These are phyloP conservation scores for Neospora caninum DNA, from an alignment of 169 alveolate genomes.

Conservation along the genomic window DNA sequence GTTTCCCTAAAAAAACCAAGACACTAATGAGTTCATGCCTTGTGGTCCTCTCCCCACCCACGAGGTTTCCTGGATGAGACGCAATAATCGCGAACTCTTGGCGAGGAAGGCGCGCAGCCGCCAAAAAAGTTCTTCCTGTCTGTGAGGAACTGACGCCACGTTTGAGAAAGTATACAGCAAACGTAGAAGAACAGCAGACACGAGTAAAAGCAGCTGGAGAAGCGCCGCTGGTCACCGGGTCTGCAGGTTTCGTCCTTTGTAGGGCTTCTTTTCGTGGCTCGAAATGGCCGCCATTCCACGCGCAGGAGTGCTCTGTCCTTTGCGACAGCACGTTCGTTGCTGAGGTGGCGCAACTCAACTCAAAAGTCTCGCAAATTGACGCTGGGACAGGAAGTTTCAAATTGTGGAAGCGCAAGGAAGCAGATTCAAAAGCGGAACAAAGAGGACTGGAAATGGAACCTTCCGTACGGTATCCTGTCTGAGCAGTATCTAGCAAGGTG, in stretches of 20 bases:
- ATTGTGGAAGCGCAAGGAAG: no score
- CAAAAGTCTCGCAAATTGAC: no score
- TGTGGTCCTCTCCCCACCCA: background rate
- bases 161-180: background rate
- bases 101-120: background rate
- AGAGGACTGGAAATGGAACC: no score
- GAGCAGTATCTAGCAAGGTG: no score
- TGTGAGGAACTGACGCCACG: background rate
- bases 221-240: slow-evolving; percentile 1
- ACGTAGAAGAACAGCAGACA: background rate
- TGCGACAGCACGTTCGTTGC: no score
- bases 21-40: background rate
- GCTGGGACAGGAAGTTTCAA: no score
- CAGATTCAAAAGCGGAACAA: no score
- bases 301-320: background rate
- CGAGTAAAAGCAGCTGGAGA: background rate
- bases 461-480: no score
- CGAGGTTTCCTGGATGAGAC: background rate
- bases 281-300: background rate
- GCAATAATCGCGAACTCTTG: background rate
- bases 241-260: background rate
- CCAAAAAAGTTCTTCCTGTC: background rate
- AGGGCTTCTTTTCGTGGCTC: background rate
- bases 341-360: no score
- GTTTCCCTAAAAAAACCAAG: background rate